phyloP scores from a whole-genome alignment of 371 early-diverging fungal genomes.

The Mortierella sp. region DNA sequence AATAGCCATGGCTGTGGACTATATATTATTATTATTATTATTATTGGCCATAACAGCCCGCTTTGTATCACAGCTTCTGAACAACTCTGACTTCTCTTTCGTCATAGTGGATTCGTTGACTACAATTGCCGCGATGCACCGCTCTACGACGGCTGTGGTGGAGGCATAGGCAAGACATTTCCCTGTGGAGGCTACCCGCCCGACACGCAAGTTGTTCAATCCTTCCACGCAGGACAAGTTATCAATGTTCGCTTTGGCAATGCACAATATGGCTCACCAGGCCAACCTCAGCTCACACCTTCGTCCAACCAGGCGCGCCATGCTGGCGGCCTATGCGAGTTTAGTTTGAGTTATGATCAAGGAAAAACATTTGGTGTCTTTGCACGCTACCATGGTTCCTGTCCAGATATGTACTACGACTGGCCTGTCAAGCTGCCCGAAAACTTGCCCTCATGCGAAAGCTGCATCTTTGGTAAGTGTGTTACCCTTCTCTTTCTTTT shows the following conservation, averaged over 20 bases:
- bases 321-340: slow-evolving; percentile 50
- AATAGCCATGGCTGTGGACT: slow-evolving; percentile 6
- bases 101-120: slow-evolving; percentile 28
- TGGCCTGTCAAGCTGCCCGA: slow-evolving; percentile 44
- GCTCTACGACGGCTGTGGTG: slow-evolving; percentile 37
- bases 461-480: slow-evolving; percentile 40
- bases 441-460: slow-evolving; percentile 44
- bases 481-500: not conserved
- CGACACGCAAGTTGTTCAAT: slow-evolving; percentile 38
- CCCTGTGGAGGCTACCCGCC: slow-evolving; percentile 54
- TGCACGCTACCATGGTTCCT: slow-evolving; percentile 46
- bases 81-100: not conserved
- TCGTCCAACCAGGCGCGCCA: slow-evolving; percentile 45
- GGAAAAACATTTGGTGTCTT: slow-evolving; percentile 50
- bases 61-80: slow-evolving; percentile 19
- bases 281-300: slow-evolving; percentile 28
- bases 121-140: slow-evolving; percentile 49
- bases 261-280: slow-evolving; percentile 37
- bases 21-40: no score
- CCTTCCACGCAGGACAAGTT: slow-evolving; percentile 39
- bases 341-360: slow-evolving; percentile 45
- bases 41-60: no score
- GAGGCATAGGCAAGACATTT: slow-evolving; percentile 29
- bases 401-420: slow-evolving; percentile 50
- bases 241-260: slow-evolving; percentile 50